Conservation (phyloP, 2,329 filamentous ascomycete genomes). For the Aspergillus caelatus region DNA sequence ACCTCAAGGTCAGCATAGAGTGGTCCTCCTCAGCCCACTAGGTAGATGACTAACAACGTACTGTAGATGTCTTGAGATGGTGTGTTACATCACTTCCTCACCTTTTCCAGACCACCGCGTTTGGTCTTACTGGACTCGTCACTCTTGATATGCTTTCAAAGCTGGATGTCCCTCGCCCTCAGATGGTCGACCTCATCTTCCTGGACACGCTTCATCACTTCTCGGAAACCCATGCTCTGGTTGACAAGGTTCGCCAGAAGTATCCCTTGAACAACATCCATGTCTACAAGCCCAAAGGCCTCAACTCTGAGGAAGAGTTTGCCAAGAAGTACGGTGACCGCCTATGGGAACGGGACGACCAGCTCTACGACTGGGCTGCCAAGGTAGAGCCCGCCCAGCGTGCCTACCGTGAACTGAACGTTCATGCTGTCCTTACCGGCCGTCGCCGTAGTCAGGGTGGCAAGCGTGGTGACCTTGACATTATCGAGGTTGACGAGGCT, state of each 20-base stretch:
- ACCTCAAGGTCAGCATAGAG: slow-evolving; percentile 63
- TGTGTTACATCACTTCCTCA: slow-evolving; percentile 87
- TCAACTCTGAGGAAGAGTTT: slow-evolving; percentile 74
- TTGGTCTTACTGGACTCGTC: slow-evolving; percentile 77
- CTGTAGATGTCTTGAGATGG: slow-evolving; percentile 81
- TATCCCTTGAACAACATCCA: slow-evolving; percentile 84
- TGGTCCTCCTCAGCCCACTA: slow-evolving; percentile 11
- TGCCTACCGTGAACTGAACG: slow-evolving; percentile 82
- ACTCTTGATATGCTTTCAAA: slow-evolving; percentile 72
- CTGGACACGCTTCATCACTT: slow-evolving; percentile 85
- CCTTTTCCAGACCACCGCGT: slow-evolving; percentile 84
- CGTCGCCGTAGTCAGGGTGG: slow-evolving; percentile 90
- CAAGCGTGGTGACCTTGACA: slow-evolving; percentile 84
- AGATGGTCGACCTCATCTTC: slow-evolving; percentile 64
- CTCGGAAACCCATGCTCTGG: slow-evolving; percentile 71
- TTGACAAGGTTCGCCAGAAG: slow-evolving; percentile 71
- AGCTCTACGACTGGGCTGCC: slow-evolving; percentile 94
- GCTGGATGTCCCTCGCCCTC: slow-evolving; percentile 50
- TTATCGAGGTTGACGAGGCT: slow-evolving; percentile 89
- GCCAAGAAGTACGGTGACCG: slow-evolving; percentile 77
- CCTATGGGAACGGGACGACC: slow-evolving; percentile 81
- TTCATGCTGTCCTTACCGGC: slow-evolving; percentile 89
- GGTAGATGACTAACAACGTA: slow-evolving; percentile 16
- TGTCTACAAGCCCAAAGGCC: slow-evolving; percentile 82
- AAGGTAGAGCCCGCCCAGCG: slow-evolving; percentile 97